phyloP scores from a whole-genome alignment of 1,284 basidiomycete species.

The Leccinum solheimii region DNA sequence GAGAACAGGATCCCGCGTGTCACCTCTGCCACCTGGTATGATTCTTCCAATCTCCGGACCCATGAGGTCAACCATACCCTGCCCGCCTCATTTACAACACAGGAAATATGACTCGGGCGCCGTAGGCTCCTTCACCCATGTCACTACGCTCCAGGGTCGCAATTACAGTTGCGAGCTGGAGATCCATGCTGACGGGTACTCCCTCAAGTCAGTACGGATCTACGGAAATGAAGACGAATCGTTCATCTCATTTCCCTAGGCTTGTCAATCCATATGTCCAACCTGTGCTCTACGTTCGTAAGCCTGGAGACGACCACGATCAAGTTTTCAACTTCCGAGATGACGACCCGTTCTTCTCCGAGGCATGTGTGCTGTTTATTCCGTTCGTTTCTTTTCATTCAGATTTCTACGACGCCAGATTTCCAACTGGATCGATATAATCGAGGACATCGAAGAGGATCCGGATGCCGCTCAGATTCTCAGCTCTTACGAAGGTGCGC shows the following conservation, averaged over 20 bases:
- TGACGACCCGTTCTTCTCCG: slow-evolving; percentile 92
- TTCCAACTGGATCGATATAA: slow-evolving; percentile 80
- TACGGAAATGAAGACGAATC: slow-evolving; percentile 8
- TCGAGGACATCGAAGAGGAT: slow-evolving; percentile 78
- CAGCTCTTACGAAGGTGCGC: slow-evolving; percentile 70
- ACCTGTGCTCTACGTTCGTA: slow-evolving; percentile 82
- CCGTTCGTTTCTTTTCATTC: neutral
- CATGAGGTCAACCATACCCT: slow-evolving; percentile 18
- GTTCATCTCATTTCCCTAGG: slow-evolving; percentile 40
- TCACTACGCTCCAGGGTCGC: slow-evolving; percentile 85
- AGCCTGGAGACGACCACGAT: slow-evolving; percentile 83
- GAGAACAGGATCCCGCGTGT: slow-evolving; percentile 83
- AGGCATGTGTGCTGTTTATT: slow-evolving; percentile 37
- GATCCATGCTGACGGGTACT: slow-evolving; percentile 88
- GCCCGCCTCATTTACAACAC: slow-evolving; percentile 19
- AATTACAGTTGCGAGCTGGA: slow-evolving; percentile 94
- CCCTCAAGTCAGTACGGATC: slow-evolving; percentile 57
- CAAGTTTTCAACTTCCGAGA: slow-evolving; percentile 75
- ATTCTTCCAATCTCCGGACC: slow-evolving; percentile 24
- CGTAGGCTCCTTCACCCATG: slow-evolving; percentile 86
- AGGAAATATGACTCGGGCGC: slow-evolving; percentile 94
- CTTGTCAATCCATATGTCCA: slow-evolving; percentile 87
- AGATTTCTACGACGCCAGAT: slow-evolving; percentile 40
- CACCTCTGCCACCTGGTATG: slow-evolving; percentile 75
- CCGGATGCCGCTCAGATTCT: slow-evolving; percentile 69